Percentiles rank a stretch among this genome's conserved stretches.
These are phyloP conservation scores for Penicillium cataractarum DNA, from an alignment of 495 filamentous ascomycete genomes.

Conservation along the genomic window DNA sequence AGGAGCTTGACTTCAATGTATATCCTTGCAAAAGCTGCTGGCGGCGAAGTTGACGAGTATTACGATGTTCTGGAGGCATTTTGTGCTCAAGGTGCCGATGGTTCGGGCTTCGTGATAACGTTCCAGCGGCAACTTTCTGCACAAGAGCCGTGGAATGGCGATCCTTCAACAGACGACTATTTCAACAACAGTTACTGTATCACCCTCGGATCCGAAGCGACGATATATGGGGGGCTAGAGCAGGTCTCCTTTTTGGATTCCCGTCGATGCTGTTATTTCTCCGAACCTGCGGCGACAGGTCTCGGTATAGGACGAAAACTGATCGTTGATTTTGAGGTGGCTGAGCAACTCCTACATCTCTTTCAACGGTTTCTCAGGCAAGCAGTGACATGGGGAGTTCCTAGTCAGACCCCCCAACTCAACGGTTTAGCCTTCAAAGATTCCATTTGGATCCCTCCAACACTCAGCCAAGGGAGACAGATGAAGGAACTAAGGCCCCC, in stretches of 20 bases:
- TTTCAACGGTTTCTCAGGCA: conserved; percentile 12
- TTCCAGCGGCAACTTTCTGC: conserved; percentile 10
- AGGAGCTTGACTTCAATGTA: background rate
- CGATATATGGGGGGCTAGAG: conserved; percentile 15
- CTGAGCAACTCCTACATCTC: conserved; percentile 4
- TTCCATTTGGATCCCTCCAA: too few species aligned
- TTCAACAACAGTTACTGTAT: conserved; percentile 17
- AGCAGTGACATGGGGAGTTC: conserved; percentile 14
- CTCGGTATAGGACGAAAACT: background rate
- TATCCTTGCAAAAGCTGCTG: background rate
- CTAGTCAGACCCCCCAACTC: conserved; percentile 14
- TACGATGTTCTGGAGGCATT: conserved; percentile 1
- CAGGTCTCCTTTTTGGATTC: conserved; percentile 12
- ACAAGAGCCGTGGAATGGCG: conserved; percentile 10
- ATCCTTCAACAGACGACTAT: conserved; percentile 8
- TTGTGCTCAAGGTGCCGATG: background rate
- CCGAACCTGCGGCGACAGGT: background rate
- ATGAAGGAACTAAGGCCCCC: too few species aligned
- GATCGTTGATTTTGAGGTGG: conserved; percentile 10
- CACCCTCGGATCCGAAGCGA: conserved; percentile 6
- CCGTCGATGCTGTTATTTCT: conserved; percentile 5
- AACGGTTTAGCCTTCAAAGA: conserved; percentile 8
- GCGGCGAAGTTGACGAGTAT: background rate
- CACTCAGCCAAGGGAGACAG: too few species aligned
- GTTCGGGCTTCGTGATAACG: background rate